A percentile compares a stretch with the other conserved stretches of the same genome.
Conservation (phyloP, 805 yeast species). For the Barnettozyma salicaria region DNA sequence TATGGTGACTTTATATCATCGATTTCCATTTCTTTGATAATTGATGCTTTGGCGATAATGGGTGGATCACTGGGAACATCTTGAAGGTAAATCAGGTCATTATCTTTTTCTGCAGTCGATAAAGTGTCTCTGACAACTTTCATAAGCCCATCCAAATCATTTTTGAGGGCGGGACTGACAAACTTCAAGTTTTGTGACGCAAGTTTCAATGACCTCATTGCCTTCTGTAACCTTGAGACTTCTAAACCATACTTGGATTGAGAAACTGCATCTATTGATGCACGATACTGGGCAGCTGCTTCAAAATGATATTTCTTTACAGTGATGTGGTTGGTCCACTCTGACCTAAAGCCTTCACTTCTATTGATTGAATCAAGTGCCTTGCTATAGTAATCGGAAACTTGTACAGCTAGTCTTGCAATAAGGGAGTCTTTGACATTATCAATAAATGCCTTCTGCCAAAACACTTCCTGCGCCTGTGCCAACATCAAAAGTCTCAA, state of each 20-base stretch:
- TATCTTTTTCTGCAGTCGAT: slow-evolving; percentile 63
- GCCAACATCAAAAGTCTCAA: slow-evolving; percentile 57
- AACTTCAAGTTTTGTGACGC: slow-evolving; percentile 37
- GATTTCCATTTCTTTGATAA: slow-evolving; percentile 47
- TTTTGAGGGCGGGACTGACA: slow-evolving; percentile 38
- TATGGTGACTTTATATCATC: slow-evolving; percentile 31
- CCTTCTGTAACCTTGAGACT: slow-evolving; percentile 48
- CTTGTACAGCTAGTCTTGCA: slow-evolving; percentile 60
- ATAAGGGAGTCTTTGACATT: slow-evolving; percentile 53
- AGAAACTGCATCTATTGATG: slow-evolving; percentile 44
- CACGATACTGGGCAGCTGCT: slow-evolving; percentile 66
- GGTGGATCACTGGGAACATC: slow-evolving; percentile 50
- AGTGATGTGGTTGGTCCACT: slow-evolving; percentile 58
- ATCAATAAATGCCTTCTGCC: slow-evolving; percentile 60
- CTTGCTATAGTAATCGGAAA: slow-evolving; percentile 46
- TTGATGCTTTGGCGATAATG: slow-evolving; percentile 41
- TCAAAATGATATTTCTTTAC: slow-evolving; percentile 60
- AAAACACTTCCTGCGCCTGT: slow-evolving; percentile 82
- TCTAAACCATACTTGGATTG: slow-evolving; percentile 62
- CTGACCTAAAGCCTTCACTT: slow-evolving; percentile 48
- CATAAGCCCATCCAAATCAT: slow-evolving; percentile 48
- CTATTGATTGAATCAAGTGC: slow-evolving; percentile 39
- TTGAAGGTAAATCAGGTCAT: slow-evolving; percentile 71
- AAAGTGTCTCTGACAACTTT: slow-evolving; percentile 40
- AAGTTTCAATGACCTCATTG: slow-evolving; percentile 32